Base-by-base conservation (phyloP, 2,329 filamentous ascomycete genomes). In the Calonectria hongkongensis region DNA sequence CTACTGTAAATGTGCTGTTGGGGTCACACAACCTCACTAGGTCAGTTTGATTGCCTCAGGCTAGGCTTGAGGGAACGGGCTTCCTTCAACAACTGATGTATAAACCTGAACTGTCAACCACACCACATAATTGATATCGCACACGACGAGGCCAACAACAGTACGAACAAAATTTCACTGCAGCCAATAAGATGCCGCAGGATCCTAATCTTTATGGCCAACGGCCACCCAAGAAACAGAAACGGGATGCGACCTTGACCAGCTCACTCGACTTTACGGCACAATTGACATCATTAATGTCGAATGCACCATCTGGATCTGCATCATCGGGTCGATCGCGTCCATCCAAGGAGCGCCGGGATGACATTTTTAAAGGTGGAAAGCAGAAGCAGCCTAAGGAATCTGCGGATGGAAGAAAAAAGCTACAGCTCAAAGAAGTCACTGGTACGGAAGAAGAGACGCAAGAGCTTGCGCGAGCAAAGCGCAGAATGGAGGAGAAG, bases 401-500 rank as follows among this genome's bases (percentile, higher is more conserved):
- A 10, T 21, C 88, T 28, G 90, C 93, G 72, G 82, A 90, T 43
- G 88, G 89, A n/a, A 33, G 71, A 68, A 82, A 85, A 62, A 87
- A 89, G 74, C 86, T 91, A 25, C 82, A 82, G 36, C 84, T 90
- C 21, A 89, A 89, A 76, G 88, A 91, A 33, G 84, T 89, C 15
- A 81, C 86, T 28, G 88, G 90, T 68, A 88, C 89, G 12, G 87
- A 90, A 72, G 89, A 92, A 66, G 92, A 93, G 78, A 92, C 93
- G 71, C 90, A 89, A 60, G 91, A 94, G 79, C 90, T 93, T 69
- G 94, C 87, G 62, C 91, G 94, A 70, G 93, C 94, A 27, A 94
- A 93, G 82, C 90, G 93, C 76, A 94, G 92, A 81, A 94, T 99
- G 93, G 93, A 97, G 81, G 93, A 95, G 85, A 99, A 99, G 84